Percentiles rank a stretch among this genome's conserved stretches.
These are phyloP conservation scores for Xylaria sp. DNA, from an alignment of 2,329 filamentous ascomycete species.

Conservation along the genomic window DNA sequence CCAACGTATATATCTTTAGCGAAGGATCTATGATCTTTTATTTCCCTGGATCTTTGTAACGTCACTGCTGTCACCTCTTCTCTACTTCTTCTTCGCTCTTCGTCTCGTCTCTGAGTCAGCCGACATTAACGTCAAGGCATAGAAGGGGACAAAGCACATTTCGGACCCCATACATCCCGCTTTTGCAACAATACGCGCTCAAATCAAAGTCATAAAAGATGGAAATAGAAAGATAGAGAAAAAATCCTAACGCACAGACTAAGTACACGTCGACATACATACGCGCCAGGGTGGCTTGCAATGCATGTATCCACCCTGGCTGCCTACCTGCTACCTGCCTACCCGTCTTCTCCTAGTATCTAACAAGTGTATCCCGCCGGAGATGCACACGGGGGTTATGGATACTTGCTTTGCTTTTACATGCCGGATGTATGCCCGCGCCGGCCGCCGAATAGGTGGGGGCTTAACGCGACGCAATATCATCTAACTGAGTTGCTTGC, in stretches of 20 bases:
- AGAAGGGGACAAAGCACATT: neutral
- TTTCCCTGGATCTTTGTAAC: constrained; percentile 1
- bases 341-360: constrained; percentile 5
- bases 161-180: neutral
- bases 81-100: neutral
- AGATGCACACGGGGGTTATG: neutral
- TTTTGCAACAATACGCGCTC: neutral
- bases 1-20: constrained; percentile 2
- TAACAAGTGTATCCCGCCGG: neutral
- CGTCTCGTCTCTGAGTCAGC: neutral
- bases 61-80: constrained; percentile 2
- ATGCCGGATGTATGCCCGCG: constrained; percentile 11
- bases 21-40: neutral
- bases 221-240: neutral
- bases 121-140: constrained; percentile 9
- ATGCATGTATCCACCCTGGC: constrained; percentile 12
- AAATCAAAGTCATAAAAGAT: neutral
- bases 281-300: neutral
- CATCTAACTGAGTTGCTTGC: neutral
- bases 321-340: constrained; percentile 15
- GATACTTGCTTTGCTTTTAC: constrained; percentile 3
- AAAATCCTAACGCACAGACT: neutral
- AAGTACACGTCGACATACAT: neutral
- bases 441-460: constrained; percentile 4
- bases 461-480: neutral